Evolutionary conservation across 352 stramenopile genomes (phyloP), one percentile per base, ranked within the genome.

Genomic region (Plasmopara muralis): DNA sequence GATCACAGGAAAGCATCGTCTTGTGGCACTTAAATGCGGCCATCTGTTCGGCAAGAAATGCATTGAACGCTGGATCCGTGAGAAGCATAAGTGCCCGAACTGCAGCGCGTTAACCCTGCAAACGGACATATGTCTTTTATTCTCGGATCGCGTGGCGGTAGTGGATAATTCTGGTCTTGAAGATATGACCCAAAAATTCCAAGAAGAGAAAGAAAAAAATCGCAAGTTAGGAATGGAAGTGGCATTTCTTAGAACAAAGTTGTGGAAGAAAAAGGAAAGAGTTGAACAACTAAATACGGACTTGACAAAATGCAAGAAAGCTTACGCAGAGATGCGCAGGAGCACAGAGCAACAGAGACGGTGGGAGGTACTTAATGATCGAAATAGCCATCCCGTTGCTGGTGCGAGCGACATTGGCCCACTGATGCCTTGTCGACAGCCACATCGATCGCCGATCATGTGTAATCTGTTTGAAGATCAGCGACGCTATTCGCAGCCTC

Each of bases 11-110:
- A 54, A 64, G n/a, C 80, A 91, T 50, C 77, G 80, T 0, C 71
- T 91, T 38, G 78, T 77, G 47, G 78, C 74, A 48, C 74, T 91
- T 9, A 59, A 55, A 18, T 91, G 80, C 53, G 80, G 80, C 31
- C 80, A 91, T 44, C 57, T 89, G 13, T 91, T 89, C 47, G 80
- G 80, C 20, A 83, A 75, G 15, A 70, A 71, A 38, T 89, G 78
- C 55, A 89, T 89, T 47, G 75, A 91, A 40, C 73, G 74, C 35
- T 91, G 80, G 80, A 61, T 87, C 33, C 48, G 30, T 39, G 72
- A 85, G 51, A 70, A 64, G 18, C 74, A 70, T 39, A 74, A 65
- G 49, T 91, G 80, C 63, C 80, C 80, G 0, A 88, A 85, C 44
- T 91, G 80, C 66, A 86, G 68, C 45, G 48, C 72, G 0, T 28